A percentile compares a stretch with the other conserved stretches of the same genome.
These are phyloP conservation scores for Grifola frondosa DNA, from an alignment of 1,284 basidiomycete species.

Conservation along the genomic window DNA sequence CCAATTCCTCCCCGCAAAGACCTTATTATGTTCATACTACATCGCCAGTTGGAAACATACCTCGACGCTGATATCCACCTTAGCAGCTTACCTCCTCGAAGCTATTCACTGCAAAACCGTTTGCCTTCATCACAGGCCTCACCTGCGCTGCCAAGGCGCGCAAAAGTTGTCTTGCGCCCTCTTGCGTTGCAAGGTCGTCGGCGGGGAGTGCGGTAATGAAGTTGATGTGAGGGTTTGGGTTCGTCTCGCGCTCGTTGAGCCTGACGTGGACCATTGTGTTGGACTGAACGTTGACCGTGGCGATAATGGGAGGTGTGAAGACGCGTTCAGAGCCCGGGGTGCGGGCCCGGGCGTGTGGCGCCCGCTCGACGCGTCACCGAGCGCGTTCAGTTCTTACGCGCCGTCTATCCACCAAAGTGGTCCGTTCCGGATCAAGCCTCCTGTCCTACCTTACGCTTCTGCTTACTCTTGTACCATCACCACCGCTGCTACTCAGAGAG, in stretches of 20 bases:
- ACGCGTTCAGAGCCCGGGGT: conserved; percentile 1
- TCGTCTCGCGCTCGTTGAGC: conserved; percentile 64
- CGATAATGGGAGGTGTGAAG: neutral
- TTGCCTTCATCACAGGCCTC: conserved; percentile 74
- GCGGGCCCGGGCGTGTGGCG: conserved; percentile 1
- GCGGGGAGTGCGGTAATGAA: conserved; percentile 66
- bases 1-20: conserved; percentile 82
- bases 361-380: conserved; percentile 3
- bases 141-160: conserved; percentile 79
- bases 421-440: too few species aligned
- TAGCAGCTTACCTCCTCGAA: conserved; percentile 65
- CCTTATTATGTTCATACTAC: conserved; percentile 71
- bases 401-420: conserved; percentile 1
- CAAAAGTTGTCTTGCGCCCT: conserved; percentile 65
- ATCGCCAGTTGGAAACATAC: neutral
- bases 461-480: conserved; percentile 2
- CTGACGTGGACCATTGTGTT: conserved; percentile 66
- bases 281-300: neutral
- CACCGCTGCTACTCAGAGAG: too few species aligned
- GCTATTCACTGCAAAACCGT: conserved; percentile 73
- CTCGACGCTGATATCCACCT: neutral
- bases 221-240: conserved; percentile 75
- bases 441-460: conserved; percentile 6
- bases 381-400: conserved; percentile 3
- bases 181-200: conserved; percentile 40